A percentile compares a stretch with the other conserved stretches of the same genome.
Conservation (phyloP, 2,329 filamentous ascomycete genomes). For the Blumeria hordei region DNA sequence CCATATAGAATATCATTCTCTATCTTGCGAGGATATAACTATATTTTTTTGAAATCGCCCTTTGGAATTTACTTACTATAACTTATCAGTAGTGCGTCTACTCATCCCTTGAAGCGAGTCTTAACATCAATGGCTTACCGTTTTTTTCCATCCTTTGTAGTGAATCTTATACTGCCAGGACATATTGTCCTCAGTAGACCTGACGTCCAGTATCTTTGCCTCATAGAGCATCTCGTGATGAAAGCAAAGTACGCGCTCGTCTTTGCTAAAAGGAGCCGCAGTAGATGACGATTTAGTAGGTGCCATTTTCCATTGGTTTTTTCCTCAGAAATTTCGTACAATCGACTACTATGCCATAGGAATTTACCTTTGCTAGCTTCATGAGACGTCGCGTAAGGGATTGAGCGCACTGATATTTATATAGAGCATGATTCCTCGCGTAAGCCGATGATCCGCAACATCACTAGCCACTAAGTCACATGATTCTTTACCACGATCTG, state of each 20-base stretch:
- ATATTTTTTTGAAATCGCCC: too few relatives aligned
- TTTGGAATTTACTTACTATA: neutral
- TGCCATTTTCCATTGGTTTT: conserved; percentile 9
- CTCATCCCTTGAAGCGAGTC: neutral
- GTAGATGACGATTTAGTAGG: conserved; percentile 12
- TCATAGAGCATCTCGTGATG: conserved; percentile 95
- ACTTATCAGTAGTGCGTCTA: neutral
- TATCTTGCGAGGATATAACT: too few relatives aligned
- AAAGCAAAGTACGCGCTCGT: conserved; percentile 90
- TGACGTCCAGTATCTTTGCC: conserved; percentile 75
- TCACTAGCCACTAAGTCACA: too few relatives aligned
- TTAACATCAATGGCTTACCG: conserved; percentile 27
- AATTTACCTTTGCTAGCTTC: too few relatives aligned
- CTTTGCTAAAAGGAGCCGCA: conserved; percentile 26
- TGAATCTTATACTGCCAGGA: conserved; percentile 78
- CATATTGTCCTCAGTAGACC: conserved; percentile 41
- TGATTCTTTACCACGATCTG: too few relatives aligned
- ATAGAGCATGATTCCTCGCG: too few relatives aligned
- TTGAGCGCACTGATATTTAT: too few relatives aligned
- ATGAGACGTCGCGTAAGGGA: too few relatives aligned
- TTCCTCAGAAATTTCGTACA: too few relatives aligned
- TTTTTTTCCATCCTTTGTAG: conserved; percentile 99
- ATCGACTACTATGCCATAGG: too few relatives aligned
- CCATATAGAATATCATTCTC: too few relatives aligned
- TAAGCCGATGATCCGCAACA: too few relatives aligned